Evolutionary conservation across 768 basidiomycete species (phyloP), one percentile per base, ranked within the genome.

Genomic region (Mycena polygramma): DNA sequence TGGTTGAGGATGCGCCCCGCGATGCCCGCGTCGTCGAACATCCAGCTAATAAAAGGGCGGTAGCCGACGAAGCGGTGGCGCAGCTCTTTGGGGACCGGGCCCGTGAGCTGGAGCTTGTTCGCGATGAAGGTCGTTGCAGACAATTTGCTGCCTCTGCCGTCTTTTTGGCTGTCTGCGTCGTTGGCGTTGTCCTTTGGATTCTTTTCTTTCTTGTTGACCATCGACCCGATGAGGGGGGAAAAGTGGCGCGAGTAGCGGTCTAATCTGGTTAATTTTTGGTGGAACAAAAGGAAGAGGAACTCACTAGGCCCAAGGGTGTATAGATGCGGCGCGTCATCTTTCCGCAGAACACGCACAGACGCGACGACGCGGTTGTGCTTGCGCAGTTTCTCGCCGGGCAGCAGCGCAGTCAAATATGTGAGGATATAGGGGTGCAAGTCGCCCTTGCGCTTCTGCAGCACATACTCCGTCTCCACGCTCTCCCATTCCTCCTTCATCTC

Each of bases 31-130:
- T 76, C 71, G 35, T 75, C 72, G 75, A 85, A 86, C 81, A 85
- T 83, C 46, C 81, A 81, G 46, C 79, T 76, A 51, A 86, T 81
- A 72, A 85, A 83, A 4, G 80, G 76, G 36, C 75, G 77, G 76
- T 83, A 85, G 61, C 83, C 83, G 57, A 85, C 79, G 64, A 75
- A 81, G 46, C 77, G 78, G 73, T 79, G 79, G 5, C 77, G 76
- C 19, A 86, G 79, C 62, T 79, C 75, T 24, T 76, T 69, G 14
- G 85, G 84, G 14, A 83, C 80, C n/a, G 85, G 85, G 0, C 85
- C 85, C 20, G 79, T 74, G 14, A 86, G 80, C 67, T 86, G 85
- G 4, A 86, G 63, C 59, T 84, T 81, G 73, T 83, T 85, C 6
- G 84, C 83, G 69, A 83, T 79, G 78, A 86, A 86, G 35, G 83